Evolutionary conservation across 768 basidiomycete genomes (phyloP), one percentile per base, ranked within the genome.

Genomic region (Serendipita sp.): DNA sequence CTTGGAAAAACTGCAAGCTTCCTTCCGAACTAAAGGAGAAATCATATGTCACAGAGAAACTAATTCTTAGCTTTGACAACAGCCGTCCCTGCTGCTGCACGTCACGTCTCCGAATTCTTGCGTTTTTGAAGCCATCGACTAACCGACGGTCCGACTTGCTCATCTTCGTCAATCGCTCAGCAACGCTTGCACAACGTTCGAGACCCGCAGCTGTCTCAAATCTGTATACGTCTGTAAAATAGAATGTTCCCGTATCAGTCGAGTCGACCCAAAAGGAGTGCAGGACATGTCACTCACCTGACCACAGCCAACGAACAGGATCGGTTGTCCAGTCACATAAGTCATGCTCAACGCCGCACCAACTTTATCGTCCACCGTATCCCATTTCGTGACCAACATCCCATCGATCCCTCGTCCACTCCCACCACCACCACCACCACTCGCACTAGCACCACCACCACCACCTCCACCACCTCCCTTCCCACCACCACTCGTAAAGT

Each of bases 281-380:
- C 47, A 15, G 35, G 65, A 13, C 5, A 41, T 13, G 30, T 58
- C 3, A 72, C 84, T 45, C 68, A 91, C 89, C 86, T 94, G 93
- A 44, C 96, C 96, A 70, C 92, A 96, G 5, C 96, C 96, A 68
- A 99, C 92, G 73, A 99, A 99, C 28, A 97, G 80, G 76, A 99
- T 97, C 16, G 96, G 95, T 72, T 98, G 94, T 28, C 96, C 95
- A 1, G 96, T 98, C 64, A 97, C 91, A 74, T 96, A 98, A 62
- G 95, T 96, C 96, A 99, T 98, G 2, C 92, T 96, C 63, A 99
- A 79, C 7, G 96, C 96, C 4, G 96, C 96, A 41, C 96, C 96
- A 62, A 99, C 94, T 82, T 94, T 94, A 76, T 94, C 91, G 70
- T 93, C 91, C 23, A 98, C 96, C 1, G 95, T 98, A 71, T 99